Evolutionary conservation across 1,139 yeast species (phyloP), one percentile per base, ranked within the genome.

Genomic region (Magnusiomyces tetraspermus): DNA sequence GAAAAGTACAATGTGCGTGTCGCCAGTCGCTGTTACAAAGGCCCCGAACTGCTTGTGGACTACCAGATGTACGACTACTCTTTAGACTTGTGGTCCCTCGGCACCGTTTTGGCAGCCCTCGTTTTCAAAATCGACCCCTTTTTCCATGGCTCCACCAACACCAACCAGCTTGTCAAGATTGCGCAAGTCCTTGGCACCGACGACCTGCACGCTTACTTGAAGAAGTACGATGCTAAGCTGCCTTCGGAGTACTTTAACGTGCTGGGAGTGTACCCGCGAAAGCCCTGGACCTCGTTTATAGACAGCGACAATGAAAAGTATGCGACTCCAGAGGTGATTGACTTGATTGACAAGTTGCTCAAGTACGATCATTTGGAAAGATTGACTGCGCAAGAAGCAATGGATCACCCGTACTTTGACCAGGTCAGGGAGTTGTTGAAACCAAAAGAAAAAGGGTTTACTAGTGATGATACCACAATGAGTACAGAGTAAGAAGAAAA

Each of bases 71-170:
- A 94, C 69, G 98, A 92, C 71, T 94, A 94, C 68, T 85, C 96
- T 6, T 76, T 94, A 53, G 99, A 94, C 68, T 71, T 94, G 70
- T 94, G 99, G 99, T 86, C 96, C 2, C 83, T 83, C 59, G 99
- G 99, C 42, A 95, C 97, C 57, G 90, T 90, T 92, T 74, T 92
- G 58, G 98, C 98, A n/a, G 86, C 97, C 17, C 86, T 94, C 78
- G 85, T 92, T 33, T 92, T 92, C 72, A 85, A 86, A 68, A 90
- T 88, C 69, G 99, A 94, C 65, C 98, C 98, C 2, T 90, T 94
- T 64, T 94, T 94, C 78, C 96, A 90, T 67, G 98, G 98, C 37
- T 85, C 87, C 59, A 88, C 96, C 45, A 94, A 94, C 70, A 87
- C 92, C 52, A 97, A 94, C 70, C 99, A 94, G 71, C 76, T 94